Conservation (phyloP, 257 asterid species). For the Misopates orontium region DNA sequence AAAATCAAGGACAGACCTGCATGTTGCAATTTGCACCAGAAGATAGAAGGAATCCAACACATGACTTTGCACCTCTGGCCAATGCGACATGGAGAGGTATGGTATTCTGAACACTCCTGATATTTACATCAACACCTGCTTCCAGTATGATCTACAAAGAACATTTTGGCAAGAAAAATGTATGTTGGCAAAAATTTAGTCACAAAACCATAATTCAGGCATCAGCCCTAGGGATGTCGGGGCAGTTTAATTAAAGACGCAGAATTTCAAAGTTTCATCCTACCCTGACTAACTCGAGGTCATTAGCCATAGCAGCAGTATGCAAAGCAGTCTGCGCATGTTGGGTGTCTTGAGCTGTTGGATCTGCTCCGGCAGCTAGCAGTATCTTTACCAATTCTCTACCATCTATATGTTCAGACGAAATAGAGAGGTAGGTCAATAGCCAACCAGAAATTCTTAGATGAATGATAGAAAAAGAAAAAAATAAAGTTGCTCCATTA, state of each 20-base stretch:
- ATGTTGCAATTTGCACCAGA: conserved; percentile 91
- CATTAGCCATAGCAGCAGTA: conserved; percentile 93
- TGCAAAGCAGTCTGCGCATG: conserved; percentile 93
- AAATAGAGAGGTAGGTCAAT: conserved; percentile 28
- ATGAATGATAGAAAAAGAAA: conserved; percentile 2
- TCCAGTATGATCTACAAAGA: conserved; percentile 76
- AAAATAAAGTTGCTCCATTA: too few relatives aligned
- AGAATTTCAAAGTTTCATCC: conserved; percentile 29
- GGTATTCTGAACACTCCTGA: conserved; percentile 80
- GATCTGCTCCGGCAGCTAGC: conserved; percentile 93
- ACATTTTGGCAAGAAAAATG: conserved; percentile 10
- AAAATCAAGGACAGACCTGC: conserved; percentile 58
- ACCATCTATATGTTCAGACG: conserved; percentile 57
- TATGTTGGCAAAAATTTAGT: conserved; percentile 20
- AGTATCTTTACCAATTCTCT: conserved; percentile 81
- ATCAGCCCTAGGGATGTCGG: conserved; percentile 9
- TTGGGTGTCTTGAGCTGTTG: conserved; percentile 81
- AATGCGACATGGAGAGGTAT: conserved; percentile 97
- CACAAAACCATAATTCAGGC: conserved; percentile 7
- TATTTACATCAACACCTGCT: conserved; percentile 94
- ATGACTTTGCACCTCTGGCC: conserved; percentile 97
- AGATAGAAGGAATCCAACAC: conserved; percentile 89
- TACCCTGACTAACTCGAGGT: conserved; percentile 91
- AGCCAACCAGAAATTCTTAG: conserved; percentile 24
- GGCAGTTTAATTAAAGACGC: conserved; percentile 12